Conservation (phyloP, 306 rosid species). For the Vicia villosa region DNA sequence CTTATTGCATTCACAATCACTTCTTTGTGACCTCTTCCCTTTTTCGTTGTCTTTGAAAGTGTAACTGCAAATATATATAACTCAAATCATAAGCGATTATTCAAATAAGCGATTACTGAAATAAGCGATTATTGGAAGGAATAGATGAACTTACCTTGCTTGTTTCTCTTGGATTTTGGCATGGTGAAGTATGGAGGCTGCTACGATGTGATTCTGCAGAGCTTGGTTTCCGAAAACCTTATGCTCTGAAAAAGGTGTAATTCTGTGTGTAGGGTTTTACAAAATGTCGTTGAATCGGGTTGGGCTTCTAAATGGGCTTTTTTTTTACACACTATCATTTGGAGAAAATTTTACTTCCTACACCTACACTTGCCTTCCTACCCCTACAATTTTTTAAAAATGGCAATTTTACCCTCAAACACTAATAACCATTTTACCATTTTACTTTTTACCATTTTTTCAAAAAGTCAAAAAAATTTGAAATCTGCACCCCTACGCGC, state of each 20-base stretch:
- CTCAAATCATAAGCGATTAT: too few species aligned
- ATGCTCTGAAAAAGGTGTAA: neutral
- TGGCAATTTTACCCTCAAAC: too few species aligned
- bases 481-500: too few species aligned
- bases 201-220: neutral
- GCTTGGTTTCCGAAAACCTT: neutral
- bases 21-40: conserved; percentile 85
- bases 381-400: too few species aligned
- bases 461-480: too few species aligned
- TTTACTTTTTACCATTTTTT: too few species aligned
- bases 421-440: too few species aligned
- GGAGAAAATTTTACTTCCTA: too few species aligned
- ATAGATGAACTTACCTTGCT: conserved; percentile 51
- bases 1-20: conserved; percentile 59
- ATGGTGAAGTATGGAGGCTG: conserved; percentile 33
- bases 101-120: too few species aligned
- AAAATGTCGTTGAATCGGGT: neutral
- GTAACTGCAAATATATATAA: too few species aligned
- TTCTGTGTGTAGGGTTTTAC: conserved; percentile 21
- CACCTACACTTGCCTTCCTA: too few species aligned
- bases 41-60: conserved; percentile 92
- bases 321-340: too few species aligned
- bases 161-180: conserved; percentile 76
- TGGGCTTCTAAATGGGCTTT: conserved; percentile 11
- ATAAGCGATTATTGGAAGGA: neutral